phyloP scores from a whole-genome alignment of 1,284 basidiomycete species.

The Pyrrhoderma noxium region DNA sequence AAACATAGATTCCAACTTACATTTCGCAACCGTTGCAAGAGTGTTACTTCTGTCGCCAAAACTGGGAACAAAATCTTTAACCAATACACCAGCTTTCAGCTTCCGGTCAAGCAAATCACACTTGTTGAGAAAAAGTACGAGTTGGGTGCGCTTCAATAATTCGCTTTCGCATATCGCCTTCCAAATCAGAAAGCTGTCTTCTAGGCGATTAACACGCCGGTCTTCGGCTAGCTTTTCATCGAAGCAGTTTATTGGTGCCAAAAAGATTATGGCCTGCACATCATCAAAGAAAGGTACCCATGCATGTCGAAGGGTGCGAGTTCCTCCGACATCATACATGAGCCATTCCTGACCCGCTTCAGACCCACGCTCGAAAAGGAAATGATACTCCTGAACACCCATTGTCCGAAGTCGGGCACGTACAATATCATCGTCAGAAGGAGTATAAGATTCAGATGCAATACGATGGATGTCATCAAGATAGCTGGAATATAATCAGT shows the following conservation, averaged over 20 bases:
- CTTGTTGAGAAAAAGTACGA: slow-evolving; percentile 75
- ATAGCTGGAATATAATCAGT: slow-evolving; percentile 29
- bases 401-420: slow-evolving; percentile 36
- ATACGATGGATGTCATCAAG: slow-evolving; percentile 64
- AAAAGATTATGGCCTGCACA: slow-evolving; percentile 32
- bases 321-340: slow-evolving; percentile 74
- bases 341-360: slow-evolving; percentile 72
- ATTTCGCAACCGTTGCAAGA: slow-evolving; percentile 63
- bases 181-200: slow-evolving; percentile 76
- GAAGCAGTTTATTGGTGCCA: slow-evolving; percentile 29
- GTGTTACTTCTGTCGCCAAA: slow-evolving; percentile 66
- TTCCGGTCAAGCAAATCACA: slow-evolving; percentile 69
- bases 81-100: slow-evolving; percentile 49
- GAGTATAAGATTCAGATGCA: slow-evolving; percentile 53
- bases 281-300: slow-evolving; percentile 76
- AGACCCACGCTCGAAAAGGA: slow-evolving; percentile 67
- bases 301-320: slow-evolving; percentile 48
- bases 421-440: slow-evolving; percentile 51
- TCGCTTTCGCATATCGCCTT: slow-evolving; percentile 70
- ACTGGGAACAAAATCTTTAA: slow-evolving; percentile 64
- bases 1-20: slow-evolving; percentile 29
- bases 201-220: slow-evolving; percentile 33
- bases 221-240: slow-evolving; percentile 39
- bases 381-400: slow-evolving; percentile 66
- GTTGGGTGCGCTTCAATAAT: slow-evolving; percentile 61